Evolutionary conservation across 2,329 filamentous ascomycete genomes (phyloP).

Genomic region (Fonsecaea pedrosoi): DNA sequence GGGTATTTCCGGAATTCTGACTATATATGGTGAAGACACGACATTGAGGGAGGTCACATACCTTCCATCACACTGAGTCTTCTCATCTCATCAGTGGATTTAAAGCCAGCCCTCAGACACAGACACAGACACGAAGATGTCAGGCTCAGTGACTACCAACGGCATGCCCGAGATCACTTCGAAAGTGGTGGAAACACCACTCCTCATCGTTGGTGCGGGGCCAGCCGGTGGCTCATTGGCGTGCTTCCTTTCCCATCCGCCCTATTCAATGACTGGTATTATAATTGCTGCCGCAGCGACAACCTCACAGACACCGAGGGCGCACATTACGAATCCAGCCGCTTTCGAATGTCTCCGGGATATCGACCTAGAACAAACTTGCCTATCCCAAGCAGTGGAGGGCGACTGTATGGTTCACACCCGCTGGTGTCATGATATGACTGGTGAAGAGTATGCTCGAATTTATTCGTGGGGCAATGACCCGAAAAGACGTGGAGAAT

Average conservation of each 20-base stretch:
- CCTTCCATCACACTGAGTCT: neutral
- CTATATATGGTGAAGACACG: slow-evolving; percentile 5
- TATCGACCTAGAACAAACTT: slow-evolving; percentile 52
- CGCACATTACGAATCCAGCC: slow-evolving; percentile 41
- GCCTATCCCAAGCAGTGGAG: slow-evolving; percentile 43
- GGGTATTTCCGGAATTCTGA: slow-evolving; percentile 30
- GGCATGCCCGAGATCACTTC: slow-evolving; percentile 24
- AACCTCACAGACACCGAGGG: slow-evolving; percentile 39
- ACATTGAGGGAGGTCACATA: too few species aligned
- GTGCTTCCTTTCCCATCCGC: slow-evolving; percentile 34
- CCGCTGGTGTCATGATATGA: slow-evolving; percentile 54
- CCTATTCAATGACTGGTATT: slow-evolving; percentile 39
- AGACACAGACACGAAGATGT: slow-evolving; percentile 16
- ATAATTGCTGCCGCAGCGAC: slow-evolving; percentile 37
- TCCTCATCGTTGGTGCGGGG: slow-evolving; percentile 53
- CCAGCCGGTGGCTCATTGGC: slow-evolving; percentile 59
- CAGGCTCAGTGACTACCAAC: slow-evolving; percentile 21
- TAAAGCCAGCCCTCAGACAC: neutral
- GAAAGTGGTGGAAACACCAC: slow-evolving; percentile 31
- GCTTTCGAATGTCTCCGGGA: slow-evolving; percentile 52
- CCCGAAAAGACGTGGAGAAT: slow-evolving; percentile 48
- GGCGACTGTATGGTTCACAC: slow-evolving; percentile 50
- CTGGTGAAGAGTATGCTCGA: slow-evolving; percentile 53
- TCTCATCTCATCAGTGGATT: neutral
- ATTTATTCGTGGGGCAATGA: slow-evolving; percentile 54